These are phyloP conservation scores for Anisogramma anomala DNA, from an alignment of 2,329 filamentous ascomycete genomes.

Conservation along the genomic window DNA sequence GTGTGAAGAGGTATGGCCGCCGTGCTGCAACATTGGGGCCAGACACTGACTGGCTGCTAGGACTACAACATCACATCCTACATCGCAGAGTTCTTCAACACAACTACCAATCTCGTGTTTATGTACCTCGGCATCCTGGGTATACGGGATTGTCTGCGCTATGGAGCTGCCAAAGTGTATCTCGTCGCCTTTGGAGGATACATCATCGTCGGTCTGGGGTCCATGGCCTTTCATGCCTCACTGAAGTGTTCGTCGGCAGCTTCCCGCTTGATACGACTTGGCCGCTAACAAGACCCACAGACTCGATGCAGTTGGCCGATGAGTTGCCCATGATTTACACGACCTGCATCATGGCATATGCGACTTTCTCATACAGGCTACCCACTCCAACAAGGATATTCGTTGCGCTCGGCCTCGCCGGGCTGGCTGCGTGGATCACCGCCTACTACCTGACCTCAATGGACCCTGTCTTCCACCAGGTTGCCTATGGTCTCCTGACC, in stretches of 20 bases:
- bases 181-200: constrained; percentile 48
- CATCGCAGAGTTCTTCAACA: constrained; percentile 36
- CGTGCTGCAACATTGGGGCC: background rate
- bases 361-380: constrained; percentile 62
- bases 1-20: constrained; percentile 26
- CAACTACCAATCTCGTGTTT: constrained; percentile 73
- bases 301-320: constrained; percentile 49
- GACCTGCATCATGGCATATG: constrained; percentile 45
- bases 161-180: constrained; percentile 68
- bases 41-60: constrained; percentile 2
- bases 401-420: constrained; percentile 38
- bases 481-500: constrained; percentile 63
- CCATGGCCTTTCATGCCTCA: constrained; percentile 45
- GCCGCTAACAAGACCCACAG: constrained; percentile 22
- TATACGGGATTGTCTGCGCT: constrained; percentile 56
- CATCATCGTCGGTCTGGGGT: constrained; percentile 41
- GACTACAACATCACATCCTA: constrained; percentile 26
- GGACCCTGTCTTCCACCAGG: constrained; percentile 73
- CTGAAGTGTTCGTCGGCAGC: constrained; percentile 37
- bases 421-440: constrained; percentile 57
- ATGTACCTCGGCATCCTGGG: constrained; percentile 67
- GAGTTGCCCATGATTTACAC: constrained; percentile 51
- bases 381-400: constrained; percentile 29
- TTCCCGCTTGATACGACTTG: background rate
- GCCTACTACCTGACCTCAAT: constrained; percentile 68